Evolutionary conservation across 371 early-diverging fungal genomes (phyloP), one percentile per base, ranked within the genome.

Genomic region (Apophysomyces elegans): DNA sequence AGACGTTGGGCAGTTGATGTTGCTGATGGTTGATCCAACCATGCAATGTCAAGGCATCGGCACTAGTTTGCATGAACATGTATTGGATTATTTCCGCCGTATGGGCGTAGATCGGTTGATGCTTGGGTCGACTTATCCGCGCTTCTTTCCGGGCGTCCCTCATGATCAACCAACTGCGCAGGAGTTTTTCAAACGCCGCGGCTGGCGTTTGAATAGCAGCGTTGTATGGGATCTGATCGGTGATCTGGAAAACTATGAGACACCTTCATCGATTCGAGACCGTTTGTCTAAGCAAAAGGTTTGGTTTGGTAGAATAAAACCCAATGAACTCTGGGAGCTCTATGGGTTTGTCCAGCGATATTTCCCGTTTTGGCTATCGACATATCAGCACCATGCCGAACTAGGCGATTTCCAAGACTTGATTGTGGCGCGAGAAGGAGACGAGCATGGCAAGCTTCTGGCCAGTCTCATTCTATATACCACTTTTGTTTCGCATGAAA

Each of bases 111-210:
- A 43, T 1, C 14, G 14, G 7, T 32, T 46, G 11, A 56, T 72
- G 7, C 61, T 83, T 1, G 84, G 84, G 3, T 67, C 81, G 26
- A 76, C 70, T 1, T 77, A 77, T 64, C 84, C 84, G 16, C 79
- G 84, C n/a, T 77, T 83, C 68, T 83, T 80, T 56, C 74, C 72
- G 59, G 84, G 84, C 38, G 61, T 83, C 1, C 84, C 81, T 18
- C 63, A 73, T 21, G 67, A 68, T 37, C 43, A 66, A 60, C 37
- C 66, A n/a, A 63, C 66, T 11, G 54, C 63, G 58, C 63, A 61
- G 1, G 56, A 44, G 0, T 79, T 80, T 58, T 83, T 83, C 37
- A 44, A 64, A 26, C 68, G 63, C 41, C 77, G 79, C n/a, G 81
- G 84, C 16, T 83, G 75, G 76, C 58, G 63, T 0, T 37, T 79